Base-by-base conservation (phyloP, 495 filamentous ascomycete species). In the Lasiosphaeriaceae sp. region DNA sequence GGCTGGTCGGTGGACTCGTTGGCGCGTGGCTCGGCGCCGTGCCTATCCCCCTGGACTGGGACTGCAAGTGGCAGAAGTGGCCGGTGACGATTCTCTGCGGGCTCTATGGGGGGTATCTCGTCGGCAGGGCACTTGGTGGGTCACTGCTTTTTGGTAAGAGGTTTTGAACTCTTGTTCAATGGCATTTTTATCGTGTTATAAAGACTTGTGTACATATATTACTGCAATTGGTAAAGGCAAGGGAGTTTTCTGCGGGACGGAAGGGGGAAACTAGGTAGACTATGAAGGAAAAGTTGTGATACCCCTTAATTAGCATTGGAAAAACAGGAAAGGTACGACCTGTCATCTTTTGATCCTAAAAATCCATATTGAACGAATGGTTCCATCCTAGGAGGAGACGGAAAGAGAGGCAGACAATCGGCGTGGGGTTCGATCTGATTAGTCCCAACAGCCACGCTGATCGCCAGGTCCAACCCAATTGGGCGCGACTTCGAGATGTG, bases 31-130 rank as follows among this genome's bases (percentile, higher is more conserved):
- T 88, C n/a, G 88, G 88, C 3, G 88, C 88, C 11, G 85, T 97
- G 34, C 95, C 95, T 1, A 97, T 98, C 67, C 95, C 94, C 19
- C 74, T 98, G 59, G 94, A 97, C 69, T 97, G 92, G 90, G 90
- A 77, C 65, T 85, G 94, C 20, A 92, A 96, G 60, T 98, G 94
- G 94, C 94, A 98, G 80, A 90, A 88, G 68, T 98, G 91, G 86
- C 94, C 94, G 2, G 88, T 97, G 31, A 97, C 94, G 0, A 89
- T 98, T 29, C 55, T 79, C 11, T 66, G 56, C 11, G 77, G 77
- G 2, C 17, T 75, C 29, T 79, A 75, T 49, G 67, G 57, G 0
- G 76, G 77, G 2, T 73, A 74, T 60, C 39, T 71, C 24, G 29
- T 69, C 0, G 74, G 75, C 0, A 70, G 69, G 57, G 46, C 68